Conservation (phyloP, 768 basidiomycete species). For the Dacryopinax primogenitus region DNA sequence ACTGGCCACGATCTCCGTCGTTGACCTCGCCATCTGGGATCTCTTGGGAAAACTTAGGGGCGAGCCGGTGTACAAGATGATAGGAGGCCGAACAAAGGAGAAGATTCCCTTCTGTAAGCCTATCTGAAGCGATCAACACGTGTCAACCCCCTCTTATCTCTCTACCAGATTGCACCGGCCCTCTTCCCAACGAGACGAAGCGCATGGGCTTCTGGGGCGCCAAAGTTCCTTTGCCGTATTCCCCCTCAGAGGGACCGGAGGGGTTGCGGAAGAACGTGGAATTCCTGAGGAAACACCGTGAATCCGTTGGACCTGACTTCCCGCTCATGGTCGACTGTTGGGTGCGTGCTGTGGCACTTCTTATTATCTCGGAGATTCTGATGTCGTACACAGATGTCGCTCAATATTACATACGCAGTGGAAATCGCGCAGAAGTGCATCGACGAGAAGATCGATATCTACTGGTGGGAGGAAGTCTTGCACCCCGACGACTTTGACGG, state of each 20-base stretch:
- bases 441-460: slow-evolving; percentile 29
- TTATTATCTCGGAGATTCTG: neutral
- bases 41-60: slow-evolving; percentile 29
- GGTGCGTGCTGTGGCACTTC: slow-evolving; percentile 19
- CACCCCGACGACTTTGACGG: slow-evolving; percentile 31
- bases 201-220: slow-evolving; percentile 30
- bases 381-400: slow-evolving; percentile 9
- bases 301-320: slow-evolving; percentile 27
- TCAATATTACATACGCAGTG: slow-evolving; percentile 26
- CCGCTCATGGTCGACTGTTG: slow-evolving; percentile 32
- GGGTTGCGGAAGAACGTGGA: slow-evolving; percentile 30
- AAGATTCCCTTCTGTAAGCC: slow-evolving; percentile 6
- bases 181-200: slow-evolving; percentile 26
- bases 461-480: slow-evolving; percentile 32
- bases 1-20: slow-evolving; percentile 28
- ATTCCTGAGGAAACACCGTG: slow-evolving; percentile 25
- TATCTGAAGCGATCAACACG: slow-evolving; percentile 21
- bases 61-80: slow-evolving; percentile 33
- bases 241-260: slow-evolving; percentile 26
- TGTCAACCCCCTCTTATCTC: neutral
- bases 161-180: slow-evolving; percentile 28
- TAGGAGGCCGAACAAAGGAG: slow-evolving; percentile 30
- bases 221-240: slow-evolving; percentile 30
- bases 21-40: slow-evolving; percentile 32
- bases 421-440: slow-evolving; percentile 24